Conservation (phyloP, 768 basidiomycete genomes). For the Kwoniella heveanensis region DNA sequence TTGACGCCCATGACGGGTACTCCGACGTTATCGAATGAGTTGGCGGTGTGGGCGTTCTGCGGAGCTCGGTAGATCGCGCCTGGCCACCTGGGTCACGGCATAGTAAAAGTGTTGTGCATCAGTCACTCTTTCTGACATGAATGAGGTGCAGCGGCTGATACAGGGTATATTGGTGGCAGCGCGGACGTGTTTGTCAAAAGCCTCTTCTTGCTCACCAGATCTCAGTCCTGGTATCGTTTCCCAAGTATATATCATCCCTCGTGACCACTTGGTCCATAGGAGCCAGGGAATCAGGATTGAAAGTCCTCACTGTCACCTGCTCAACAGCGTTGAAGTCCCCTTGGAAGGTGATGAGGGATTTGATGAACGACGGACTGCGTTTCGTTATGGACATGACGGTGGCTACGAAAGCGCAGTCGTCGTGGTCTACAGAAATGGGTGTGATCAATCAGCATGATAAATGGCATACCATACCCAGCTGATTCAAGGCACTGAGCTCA, state of each 20-base stretch:
- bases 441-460: neutral
- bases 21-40: neutral
- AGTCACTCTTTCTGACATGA: too few relatives aligned
- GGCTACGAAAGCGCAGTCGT: neutral
- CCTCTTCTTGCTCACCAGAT: neutral
- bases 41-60: neutral
- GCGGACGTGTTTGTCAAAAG: too few relatives aligned
- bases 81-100: conserved; percentile 4
- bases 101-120: too few relatives aligned
- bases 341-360: neutral
- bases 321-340: neutral
- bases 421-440: neutral
- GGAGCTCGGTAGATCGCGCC: conserved; percentile 1
- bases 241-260: neutral
- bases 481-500: neutral
- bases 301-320: neutral
- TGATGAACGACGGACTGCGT: neutral
- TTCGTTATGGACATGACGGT: neutral
- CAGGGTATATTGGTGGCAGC: too few relatives aligned
- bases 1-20: neutral
- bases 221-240: neutral
- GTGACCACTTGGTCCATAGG: neutral
- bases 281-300: neutral
- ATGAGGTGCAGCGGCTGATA: too few relatives aligned
- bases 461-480: neutral